A percentile compares a stretch with the other conserved stretches of the same genome.
Conservation (phyloP, 1,139 yeast species). For the Saccharomycopsis crataegensis region DNA sequence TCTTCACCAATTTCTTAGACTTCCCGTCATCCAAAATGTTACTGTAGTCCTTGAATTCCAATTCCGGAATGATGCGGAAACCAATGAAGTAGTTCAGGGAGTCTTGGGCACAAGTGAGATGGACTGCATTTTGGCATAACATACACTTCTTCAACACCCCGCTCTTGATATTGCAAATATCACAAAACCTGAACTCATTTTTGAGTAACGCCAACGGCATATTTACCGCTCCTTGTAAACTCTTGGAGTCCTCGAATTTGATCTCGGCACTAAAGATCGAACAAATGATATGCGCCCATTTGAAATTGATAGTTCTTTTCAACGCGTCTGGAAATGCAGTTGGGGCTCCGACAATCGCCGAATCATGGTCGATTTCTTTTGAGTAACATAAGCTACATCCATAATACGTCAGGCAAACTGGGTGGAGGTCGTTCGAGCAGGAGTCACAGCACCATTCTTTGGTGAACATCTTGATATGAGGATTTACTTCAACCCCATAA, state of each 20-base stretch:
- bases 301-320: constrained; percentile 60
- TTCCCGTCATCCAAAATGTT: not conserved
- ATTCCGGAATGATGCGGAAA: constrained; percentile 27
- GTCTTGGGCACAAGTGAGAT: constrained; percentile 64
- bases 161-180: constrained; percentile 33
- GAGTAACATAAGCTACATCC: constrained; percentile 63
- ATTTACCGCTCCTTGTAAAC: constrained; percentile 40
- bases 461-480: constrained; percentile 1
- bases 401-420: constrained; percentile 50
- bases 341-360: constrained; percentile 36
- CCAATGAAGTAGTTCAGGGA: constrained; percentile 38
- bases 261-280: constrained; percentile 46
- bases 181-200: constrained; percentile 29
- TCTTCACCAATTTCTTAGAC: constrained; percentile 3
- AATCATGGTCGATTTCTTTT: constrained; percentile 41
- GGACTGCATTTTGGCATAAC: constrained; percentile 37
- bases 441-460: constrained; percentile 74
- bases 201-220: constrained; percentile 22
- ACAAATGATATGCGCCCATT: constrained; percentile 81
- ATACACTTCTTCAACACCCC: constrained; percentile 41
- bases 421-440: constrained; percentile 65
- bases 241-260: constrained; percentile 33
- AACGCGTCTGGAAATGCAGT: constrained; percentile 54
- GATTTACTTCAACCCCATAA: constrained; percentile 41
- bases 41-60: not conserved